Conservation (phyloP, 192 early-diverging fungal genomes). For the Podila epicladia region DNA sequence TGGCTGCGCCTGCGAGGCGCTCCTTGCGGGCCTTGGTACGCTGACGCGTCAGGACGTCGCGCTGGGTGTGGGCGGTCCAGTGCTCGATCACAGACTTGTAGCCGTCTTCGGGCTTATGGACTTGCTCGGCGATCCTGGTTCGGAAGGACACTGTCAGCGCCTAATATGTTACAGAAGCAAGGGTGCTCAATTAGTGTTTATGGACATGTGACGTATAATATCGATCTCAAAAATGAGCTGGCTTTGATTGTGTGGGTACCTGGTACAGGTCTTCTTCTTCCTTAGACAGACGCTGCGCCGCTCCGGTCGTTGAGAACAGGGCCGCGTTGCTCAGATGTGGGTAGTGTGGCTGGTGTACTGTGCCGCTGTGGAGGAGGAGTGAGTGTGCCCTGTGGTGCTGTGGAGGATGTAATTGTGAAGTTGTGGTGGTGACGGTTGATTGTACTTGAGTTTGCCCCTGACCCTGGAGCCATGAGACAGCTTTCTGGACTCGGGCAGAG, state of each 20-base stretch:
- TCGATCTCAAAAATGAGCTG: no score
- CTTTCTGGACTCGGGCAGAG: neutral
- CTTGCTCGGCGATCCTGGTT: conserved; percentile 41
- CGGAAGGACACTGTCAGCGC: conserved; percentile 45
- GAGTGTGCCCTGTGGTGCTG: neutral
- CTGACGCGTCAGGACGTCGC: conserved; percentile 24
- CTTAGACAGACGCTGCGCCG: conserved; percentile 4
- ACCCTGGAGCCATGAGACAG: neutral
- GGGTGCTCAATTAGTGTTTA: no score
- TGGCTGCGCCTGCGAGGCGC: conserved; percentile 18
- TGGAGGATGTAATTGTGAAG: neutral
- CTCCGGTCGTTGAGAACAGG: neutral
- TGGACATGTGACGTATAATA: no score
- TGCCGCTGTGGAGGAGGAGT: neutral
- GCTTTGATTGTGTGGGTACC: conserved; percentile 2
- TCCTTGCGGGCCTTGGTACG: conserved; percentile 38
- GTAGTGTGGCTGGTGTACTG: neutral
- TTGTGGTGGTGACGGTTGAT: neutral
- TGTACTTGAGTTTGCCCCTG: neutral
- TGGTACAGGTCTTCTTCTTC: conserved; percentile 49
- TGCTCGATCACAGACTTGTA: conserved; percentile 47
- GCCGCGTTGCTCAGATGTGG: neutral
- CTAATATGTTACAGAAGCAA: neutral
- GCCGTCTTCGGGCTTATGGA: conserved; percentile 46
- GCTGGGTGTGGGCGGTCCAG: conserved; percentile 45